Evolutionary conservation across 2,329 filamentous ascomycete species (phyloP).

Genomic region (Nigrospora sphaerica): DNA sequence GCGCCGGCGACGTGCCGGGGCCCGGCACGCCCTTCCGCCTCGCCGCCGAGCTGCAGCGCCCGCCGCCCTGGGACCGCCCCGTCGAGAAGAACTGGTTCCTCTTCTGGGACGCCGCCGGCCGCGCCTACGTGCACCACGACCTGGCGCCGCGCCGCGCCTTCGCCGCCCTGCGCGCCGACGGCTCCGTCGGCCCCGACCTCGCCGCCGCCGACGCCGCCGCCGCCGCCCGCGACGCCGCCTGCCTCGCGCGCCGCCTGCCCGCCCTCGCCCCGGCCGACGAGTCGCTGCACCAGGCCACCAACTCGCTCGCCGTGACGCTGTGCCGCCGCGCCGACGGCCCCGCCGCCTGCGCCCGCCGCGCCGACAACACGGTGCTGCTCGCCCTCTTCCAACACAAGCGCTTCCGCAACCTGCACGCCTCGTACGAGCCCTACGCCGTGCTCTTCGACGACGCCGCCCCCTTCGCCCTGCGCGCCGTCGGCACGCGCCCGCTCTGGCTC

Average conservation of each 20-base stretch:
- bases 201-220: conserved; percentile 16
- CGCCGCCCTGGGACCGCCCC: conserved; percentile 26
- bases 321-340: conserved; percentile 37
- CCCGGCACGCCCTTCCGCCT: conserved; percentile 24
- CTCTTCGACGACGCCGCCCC: conserved; percentile 39
- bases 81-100: conserved; percentile 59
- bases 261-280: conserved; percentile 25
- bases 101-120: conserved; percentile 45
- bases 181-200: conserved; percentile 39
- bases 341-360: conserved; percentile 28
- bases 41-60: conserved; percentile 45
- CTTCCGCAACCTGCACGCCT: conserved; percentile 37
- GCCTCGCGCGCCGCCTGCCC: conserved; percentile 39
- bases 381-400: conserved; percentile 49
- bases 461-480: conserved; percentile 43
- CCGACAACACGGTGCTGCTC: conserved; percentile 47
- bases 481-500: conserved; percentile 46
- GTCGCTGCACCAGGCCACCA: conserved; percentile 53
- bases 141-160: conserved; percentile 41
- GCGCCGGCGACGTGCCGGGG: conserved; percentile 11
- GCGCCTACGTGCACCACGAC: conserved; percentile 47
- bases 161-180: conserved; percentile 34
- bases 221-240: conserved; percentile 30
- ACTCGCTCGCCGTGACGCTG: conserved; percentile 48
- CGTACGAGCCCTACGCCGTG: conserved; percentile 50